Conservation (phyloP, 805 yeast species). For the Blastobotrys muscicola region DNA sequence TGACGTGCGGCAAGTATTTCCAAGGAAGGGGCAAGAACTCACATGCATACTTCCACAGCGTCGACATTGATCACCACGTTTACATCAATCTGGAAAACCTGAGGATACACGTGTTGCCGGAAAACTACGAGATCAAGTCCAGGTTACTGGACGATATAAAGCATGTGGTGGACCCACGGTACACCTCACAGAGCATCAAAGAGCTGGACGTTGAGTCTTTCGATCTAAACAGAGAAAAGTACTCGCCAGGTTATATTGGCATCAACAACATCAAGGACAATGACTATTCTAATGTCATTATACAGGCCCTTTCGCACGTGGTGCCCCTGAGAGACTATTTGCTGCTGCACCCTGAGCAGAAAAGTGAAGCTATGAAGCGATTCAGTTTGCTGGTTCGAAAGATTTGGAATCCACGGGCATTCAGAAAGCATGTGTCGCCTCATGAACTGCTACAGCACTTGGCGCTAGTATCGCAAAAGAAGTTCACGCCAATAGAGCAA, state of each 20-base stretch:
- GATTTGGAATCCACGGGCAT: constrained; percentile 54
- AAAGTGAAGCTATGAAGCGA: not conserved
- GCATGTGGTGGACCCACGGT: constrained; percentile 44
- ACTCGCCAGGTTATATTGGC: constrained; percentile 58
- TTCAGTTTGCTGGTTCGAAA: constrained; percentile 41
- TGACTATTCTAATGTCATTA: constrained; percentile 48
- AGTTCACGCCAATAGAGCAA: constrained; percentile 32
- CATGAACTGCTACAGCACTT: constrained; percentile 51
- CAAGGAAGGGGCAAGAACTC: constrained; percentile 59
- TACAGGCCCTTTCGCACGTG: constrained; percentile 50
- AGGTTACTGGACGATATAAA: constrained; percentile 42
- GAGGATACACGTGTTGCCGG: constrained; percentile 55
- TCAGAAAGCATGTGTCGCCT: constrained; percentile 55
- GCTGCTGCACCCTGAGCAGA: constrained; percentile 22
- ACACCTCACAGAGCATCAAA: constrained; percentile 28
- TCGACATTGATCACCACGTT: constrained; percentile 53
- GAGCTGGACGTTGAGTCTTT: constrained; percentile 24
- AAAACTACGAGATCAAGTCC: constrained; percentile 37
- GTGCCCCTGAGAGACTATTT: constrained; percentile 39
- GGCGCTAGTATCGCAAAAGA: constrained; percentile 34
- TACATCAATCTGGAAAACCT: constrained; percentile 45
- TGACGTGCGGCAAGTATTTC: constrained; percentile 63
- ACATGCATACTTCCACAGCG: constrained; percentile 58
- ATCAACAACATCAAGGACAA: constrained; percentile 43
- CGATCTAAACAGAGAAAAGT: constrained; percentile 40